Conservation (phyloP, 352 stramenopile genomes). For the Chrysophaeum taylorii region DNA sequence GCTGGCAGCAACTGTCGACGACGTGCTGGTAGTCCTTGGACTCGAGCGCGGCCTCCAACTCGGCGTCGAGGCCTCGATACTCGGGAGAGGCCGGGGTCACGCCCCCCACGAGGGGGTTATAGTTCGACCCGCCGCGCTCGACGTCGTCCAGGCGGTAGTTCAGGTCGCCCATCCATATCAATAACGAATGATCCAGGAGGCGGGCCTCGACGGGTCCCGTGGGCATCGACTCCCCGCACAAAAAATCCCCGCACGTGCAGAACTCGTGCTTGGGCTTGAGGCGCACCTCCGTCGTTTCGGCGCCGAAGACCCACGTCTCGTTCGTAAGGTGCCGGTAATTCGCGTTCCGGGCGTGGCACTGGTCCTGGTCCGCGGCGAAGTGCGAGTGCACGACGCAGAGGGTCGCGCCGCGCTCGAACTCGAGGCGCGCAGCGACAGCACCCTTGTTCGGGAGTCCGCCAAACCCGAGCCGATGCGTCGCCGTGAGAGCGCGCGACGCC, state of each 20-base stretch:
- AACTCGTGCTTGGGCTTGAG: too few species aligned
- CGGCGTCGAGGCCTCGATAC: neutral
- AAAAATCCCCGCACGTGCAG: too few species aligned
- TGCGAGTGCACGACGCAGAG: slow-evolving; percentile 12
- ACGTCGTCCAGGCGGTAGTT: slow-evolving; percentile 8
- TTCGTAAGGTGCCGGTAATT: neutral
- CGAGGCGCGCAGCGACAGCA: neutral
- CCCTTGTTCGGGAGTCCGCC: too few species aligned
- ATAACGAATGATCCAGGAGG: too few species aligned
- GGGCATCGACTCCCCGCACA: too few species aligned
- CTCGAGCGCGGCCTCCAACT: neutral
- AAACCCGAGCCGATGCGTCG: too few species aligned
- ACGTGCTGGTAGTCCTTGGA: neutral
- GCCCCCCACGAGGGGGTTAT: neutral
- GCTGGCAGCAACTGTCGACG: neutral
- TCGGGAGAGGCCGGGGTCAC: too few species aligned
- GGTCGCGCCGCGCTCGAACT: neutral
- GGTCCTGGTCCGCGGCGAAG: neutral
- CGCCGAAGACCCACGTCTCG: too few species aligned
- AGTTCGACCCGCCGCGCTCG: neutral
- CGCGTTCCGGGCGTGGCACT: neutral
- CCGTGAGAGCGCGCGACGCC: too few species aligned
- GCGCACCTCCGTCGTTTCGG: too few species aligned
- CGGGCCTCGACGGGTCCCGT: too few species aligned
- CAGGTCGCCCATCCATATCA: slow-evolving; percentile 12